phyloP scores from a whole-genome alignment of 2,329 filamentous ascomycete genomes.

The Microdochium trichocladiopsis region DNA sequence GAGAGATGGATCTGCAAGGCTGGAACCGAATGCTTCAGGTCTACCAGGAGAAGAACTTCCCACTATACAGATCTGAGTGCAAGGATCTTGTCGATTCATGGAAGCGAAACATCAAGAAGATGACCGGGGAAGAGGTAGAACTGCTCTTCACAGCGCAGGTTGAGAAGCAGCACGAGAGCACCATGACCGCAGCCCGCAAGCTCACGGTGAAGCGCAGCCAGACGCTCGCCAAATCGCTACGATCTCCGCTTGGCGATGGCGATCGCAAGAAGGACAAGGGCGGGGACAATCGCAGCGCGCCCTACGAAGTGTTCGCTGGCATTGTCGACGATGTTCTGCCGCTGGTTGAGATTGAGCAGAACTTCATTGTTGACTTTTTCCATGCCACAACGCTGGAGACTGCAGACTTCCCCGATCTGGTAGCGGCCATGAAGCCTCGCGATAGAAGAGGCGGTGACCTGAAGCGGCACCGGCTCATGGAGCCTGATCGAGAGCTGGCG shows the following conservation, averaged over 20 bases:
- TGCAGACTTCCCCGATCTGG: constrained; percentile 75
- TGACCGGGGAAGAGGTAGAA: constrained; percentile 70
- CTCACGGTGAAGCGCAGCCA: constrained; percentile 91
- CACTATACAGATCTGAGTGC: constrained; percentile 78
- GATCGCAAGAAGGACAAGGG: constrained; percentile 46
- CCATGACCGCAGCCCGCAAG: constrained; percentile 72
- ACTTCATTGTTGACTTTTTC: constrained; percentile 96
- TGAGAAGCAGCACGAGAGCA: constrained; percentile 78
- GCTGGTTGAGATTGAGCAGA: constrained; percentile 87
- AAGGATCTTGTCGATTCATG: constrained; percentile 69
- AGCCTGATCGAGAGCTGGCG: constrained; percentile 83
- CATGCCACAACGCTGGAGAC: constrained; percentile 82
- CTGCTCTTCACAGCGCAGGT: constrained; percentile 78
- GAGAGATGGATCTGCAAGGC: constrained; percentile 73
- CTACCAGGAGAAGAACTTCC: constrained; percentile 71
- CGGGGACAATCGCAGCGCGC: constrained; percentile 59
- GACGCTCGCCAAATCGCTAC: constrained; percentile 68
- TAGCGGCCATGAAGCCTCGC: constrained; percentile 58
- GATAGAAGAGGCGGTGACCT: constrained; percentile 68
- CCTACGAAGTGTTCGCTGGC: constrained; percentile 75
- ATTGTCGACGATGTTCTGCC: constrained; percentile 77
- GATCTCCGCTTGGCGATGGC: constrained; percentile 60
- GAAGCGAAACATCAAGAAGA: constrained; percentile 72
- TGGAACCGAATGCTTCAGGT: constrained; percentile 76
- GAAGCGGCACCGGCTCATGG: constrained; percentile 68